Evolutionary conservation across 2,329 filamentous ascomycete genomes (phyloP).

Genomic region (Stagonosporopsis cucurbitacearum): DNA sequence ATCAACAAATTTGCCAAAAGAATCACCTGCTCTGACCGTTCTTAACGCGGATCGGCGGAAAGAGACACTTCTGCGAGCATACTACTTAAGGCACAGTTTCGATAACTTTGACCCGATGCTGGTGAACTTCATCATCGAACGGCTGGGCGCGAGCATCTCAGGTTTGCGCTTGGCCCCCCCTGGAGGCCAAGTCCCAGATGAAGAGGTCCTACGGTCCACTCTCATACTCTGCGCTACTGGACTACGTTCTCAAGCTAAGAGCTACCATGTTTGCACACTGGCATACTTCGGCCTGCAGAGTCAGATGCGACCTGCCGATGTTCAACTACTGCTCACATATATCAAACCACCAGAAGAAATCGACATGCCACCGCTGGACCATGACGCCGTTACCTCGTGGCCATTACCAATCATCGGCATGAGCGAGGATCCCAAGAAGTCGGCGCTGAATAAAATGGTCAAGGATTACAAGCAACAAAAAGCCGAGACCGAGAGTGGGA

Average conservation of each 20-base stretch:
- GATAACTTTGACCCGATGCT: slow-evolving; percentile 5
- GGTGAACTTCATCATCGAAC: slow-evolving; percentile 8
- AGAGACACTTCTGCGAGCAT: slow-evolving; percentile 1
- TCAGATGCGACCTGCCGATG: slow-evolving; percentile 2
- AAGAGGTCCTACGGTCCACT: background rate
- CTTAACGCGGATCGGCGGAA: background rate
- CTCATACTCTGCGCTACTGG: slow-evolving; percentile 3
- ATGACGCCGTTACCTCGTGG: background rate
- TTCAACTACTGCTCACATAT: slow-evolving; percentile 1
- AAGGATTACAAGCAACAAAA: background rate
- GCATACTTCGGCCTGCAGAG: slow-evolving; percentile 4
- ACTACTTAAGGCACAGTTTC: slow-evolving; percentile 4
- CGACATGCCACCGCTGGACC: background rate
- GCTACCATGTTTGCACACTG: slow-evolving; percentile 2
- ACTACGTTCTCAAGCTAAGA: background rate
- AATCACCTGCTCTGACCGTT: background rate
- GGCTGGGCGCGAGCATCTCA: background rate
- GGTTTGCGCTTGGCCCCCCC: background rate
- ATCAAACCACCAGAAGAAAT: background rate
- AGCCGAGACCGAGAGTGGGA: background rate
- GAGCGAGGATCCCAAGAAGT: slow-evolving; percentile 3
- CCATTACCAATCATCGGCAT: slow-evolving; percentile 6
- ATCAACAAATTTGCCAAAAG: background rate
- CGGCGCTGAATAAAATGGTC: slow-evolving; percentile 1
- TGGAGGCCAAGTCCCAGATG: background rate